Percentiles rank a stretch among this genome's conserved stretches.
phyloP scores from a whole-genome alignment of 345 rosid genomes.

The Aquilaria sinensis region DNA sequence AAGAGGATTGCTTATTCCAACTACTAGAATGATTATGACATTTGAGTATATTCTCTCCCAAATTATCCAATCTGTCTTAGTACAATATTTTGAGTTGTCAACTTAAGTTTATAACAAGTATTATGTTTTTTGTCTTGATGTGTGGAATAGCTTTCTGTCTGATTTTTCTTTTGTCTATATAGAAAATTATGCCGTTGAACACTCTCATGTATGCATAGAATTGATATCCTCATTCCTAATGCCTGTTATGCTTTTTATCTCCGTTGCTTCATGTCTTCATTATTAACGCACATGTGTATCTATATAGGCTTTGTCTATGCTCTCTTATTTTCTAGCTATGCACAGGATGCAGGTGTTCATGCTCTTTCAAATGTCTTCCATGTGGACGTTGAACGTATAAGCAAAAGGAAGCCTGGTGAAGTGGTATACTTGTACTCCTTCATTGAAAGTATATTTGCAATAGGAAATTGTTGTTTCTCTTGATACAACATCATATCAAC shows the following conservation, averaged over 20 bases:
- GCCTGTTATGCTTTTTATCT: background rate
- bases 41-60: background rate
- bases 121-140: too few relatives aligned
- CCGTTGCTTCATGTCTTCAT: background rate
- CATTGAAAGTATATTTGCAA: background rate
- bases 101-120: too few relatives aligned
- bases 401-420: constrained; percentile 92
- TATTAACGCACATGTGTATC: background rate
- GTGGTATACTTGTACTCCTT: constrained; percentile 43
- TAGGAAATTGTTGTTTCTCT: too few relatives aligned
- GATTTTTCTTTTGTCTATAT: too few relatives aligned
- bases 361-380: constrained; percentile 93
- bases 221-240: background rate
- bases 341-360: constrained; percentile 96
- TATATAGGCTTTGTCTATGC: constrained; percentile 3
- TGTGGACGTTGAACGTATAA: constrained; percentile 85
- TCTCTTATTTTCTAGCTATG: constrained; percentile 5
- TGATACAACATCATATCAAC: too few relatives aligned
- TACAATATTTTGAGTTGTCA: too few relatives aligned
- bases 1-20: background rate
- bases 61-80: background rate
- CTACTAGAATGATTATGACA: background rate
- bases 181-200: too few relatives aligned
- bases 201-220: background rate
- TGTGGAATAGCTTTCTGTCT: too few relatives aligned